Evolutionary conservation across 768 basidiomycete species (phyloP), one percentile per base, ranked within the genome.

Genomic region (Chalciporus pseudorubinellus): DNA sequence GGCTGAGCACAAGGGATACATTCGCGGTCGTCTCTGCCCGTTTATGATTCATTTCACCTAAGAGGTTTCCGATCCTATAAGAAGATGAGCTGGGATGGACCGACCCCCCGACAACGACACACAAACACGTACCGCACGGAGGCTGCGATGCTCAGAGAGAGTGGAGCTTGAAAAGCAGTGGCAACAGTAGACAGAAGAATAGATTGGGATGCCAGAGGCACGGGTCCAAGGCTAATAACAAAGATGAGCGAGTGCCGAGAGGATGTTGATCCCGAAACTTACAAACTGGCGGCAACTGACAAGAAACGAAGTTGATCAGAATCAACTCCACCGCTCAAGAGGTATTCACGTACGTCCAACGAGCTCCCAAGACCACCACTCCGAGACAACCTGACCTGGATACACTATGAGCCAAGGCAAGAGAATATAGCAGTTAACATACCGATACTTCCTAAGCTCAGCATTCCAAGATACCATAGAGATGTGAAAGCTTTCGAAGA

Each of bases 321-420:
- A 16, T 42, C 24, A 21, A 13, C 20, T 40, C 36, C 19, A 38
- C 16, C 24, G 12, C 12, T 39, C 13, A 42, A 18, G 29, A 41
- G 28, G 31, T 16, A 28, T 18, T 6, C 29, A 53, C 58, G 12
- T 13, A 59, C 58, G 69, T n/a, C 84, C 84, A 31, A 89, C 72
- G 3, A 91, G 76, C 68, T 94, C 92, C 94, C 94, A 94, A 22
- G 87, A 86, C 92, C 92, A 95, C 94, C 93, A 98, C 69, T 94
- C 92, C 1, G 24, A 24, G 24, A 36, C 34, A 10, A 36, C 34
- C 14, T 36, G 34, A 10, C 34, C 34, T 36, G 16, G 16, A 36
- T n/a, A 16, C 14, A 36, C 34, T 6, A 36, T 36, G 7, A 36
- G 34, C 34, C 14, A n/a, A n/a, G n/a, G n/a, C 16, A n/a, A 36